phyloP scores from a whole-genome alignment of 1,284 basidiomycete species.

The Sphaerobolus stellatus region DNA sequence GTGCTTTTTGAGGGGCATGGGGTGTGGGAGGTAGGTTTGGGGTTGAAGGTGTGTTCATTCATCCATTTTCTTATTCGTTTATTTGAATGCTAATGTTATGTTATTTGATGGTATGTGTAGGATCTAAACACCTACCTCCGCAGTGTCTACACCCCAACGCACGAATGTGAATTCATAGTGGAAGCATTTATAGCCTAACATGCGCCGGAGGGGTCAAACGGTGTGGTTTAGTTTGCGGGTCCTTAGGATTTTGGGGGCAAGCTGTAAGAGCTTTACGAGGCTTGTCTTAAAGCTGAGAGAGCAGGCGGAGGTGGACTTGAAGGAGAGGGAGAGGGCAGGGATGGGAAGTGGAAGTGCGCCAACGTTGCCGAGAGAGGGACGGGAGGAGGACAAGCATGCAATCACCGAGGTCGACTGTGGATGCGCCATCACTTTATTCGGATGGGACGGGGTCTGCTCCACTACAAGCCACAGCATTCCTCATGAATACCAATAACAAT shows the following conservation, averaged over 20 bases:
- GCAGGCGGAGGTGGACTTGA: slow-evolving; percentile 60
- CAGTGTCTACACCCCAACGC: slow-evolving; percentile 69
- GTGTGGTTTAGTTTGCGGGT: slow-evolving; percentile 35
- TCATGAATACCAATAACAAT: slow-evolving; percentile 1
- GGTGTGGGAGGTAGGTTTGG: slow-evolving; percentile 66
- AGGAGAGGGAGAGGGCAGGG: no score
- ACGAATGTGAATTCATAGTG: slow-evolving; percentile 64
- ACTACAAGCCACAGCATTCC: no score
- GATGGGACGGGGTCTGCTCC: no score
- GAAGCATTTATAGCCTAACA: slow-evolving; percentile 43
- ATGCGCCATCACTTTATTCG: no score
- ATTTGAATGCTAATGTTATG: neutral
- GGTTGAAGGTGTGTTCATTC: slow-evolving; percentile 52
- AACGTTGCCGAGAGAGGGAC: no score
- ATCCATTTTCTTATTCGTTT: slow-evolving; percentile 57
- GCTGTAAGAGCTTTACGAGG: slow-evolving; percentile 68
- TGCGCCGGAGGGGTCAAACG: no score
- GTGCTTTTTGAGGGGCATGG: slow-evolving; percentile 63
- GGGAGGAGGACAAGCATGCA: no score
- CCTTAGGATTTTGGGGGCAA: slow-evolving; percentile 44
- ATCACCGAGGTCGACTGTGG: no score
- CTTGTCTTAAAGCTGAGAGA: slow-evolving; percentile 70
- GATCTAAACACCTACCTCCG: slow-evolving; percentile 77
- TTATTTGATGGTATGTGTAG: slow-evolving; percentile 32
- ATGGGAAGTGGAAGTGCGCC: no score